A percentile compares a stretch with the other conserved stretches of the same genome.
phyloP scores from a whole-genome alignment of 2,329 filamentous ascomycete species.

The Xylariaceae sp. region DNA sequence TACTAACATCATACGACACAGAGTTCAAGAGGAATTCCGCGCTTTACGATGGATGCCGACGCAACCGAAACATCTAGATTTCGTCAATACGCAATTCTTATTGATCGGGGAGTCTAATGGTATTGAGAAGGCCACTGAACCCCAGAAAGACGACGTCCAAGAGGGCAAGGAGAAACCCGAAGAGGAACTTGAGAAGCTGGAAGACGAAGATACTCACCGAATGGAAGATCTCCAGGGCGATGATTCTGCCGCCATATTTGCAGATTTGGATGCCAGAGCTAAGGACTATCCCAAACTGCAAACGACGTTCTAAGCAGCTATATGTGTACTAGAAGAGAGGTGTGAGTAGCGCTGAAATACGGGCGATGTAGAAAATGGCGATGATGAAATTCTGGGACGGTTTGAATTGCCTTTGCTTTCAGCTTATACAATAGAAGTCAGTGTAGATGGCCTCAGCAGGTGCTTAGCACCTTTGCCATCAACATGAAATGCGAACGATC shows the following conservation, averaged over 20 bases:
- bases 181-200: constrained; percentile 71
- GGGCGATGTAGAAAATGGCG: no score
- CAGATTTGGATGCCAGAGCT: constrained; percentile 43
- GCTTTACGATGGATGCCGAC: constrained; percentile 71
- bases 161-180: constrained; percentile 58
- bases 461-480: no score
- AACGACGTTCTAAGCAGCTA: constrained; percentile 46
- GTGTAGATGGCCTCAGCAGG: no score
- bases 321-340: background rate
- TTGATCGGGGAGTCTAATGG: constrained; percentile 69
- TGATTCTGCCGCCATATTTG: constrained; percentile 44
- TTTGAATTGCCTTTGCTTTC: no score
- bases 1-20: constrained; percentile 25
- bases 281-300: constrained; percentile 62
- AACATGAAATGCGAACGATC: no score
- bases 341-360: no score
- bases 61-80: constrained; percentile 69
- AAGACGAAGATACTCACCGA: constrained; percentile 68
- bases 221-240: constrained; percentile 50
- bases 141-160: constrained; percentile 53
- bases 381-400: no score
- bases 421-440: no score
- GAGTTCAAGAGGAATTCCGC: constrained; percentile 67
- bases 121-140: constrained; percentile 52
- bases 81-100: constrained; percentile 70